phyloP scores from a whole-genome alignment of 495 filamentous ascomycete genomes.

The Apodospora peruviana region DNA sequence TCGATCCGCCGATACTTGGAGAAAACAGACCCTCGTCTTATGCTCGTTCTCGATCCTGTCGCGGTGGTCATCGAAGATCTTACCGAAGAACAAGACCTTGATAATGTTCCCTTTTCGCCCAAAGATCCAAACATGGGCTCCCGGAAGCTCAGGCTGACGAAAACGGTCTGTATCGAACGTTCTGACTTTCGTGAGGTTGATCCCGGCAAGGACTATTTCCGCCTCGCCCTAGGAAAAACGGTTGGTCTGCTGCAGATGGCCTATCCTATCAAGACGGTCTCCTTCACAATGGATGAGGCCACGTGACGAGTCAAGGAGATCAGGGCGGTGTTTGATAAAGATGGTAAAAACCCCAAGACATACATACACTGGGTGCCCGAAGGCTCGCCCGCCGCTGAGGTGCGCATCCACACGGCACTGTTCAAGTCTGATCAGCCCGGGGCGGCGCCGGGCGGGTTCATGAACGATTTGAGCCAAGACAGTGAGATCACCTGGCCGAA shows the following conservation, averaged over 20 bases:
- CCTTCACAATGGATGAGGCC: slow-evolving; percentile 64
- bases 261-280: slow-evolving; percentile 68
- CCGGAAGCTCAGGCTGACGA: slow-evolving; percentile 60
- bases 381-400: slow-evolving; percentile 60
- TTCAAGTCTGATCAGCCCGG: slow-evolving; percentile 77
- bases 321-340: slow-evolving; percentile 53
- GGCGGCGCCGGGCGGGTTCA: slow-evolving; percentile 61
- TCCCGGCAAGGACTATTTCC: slow-evolving; percentile 78
- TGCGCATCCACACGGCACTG: slow-evolving; percentile 69
- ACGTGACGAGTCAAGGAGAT: slow-evolving; percentile 62
- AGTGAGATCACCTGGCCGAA: slow-evolving; percentile 69
- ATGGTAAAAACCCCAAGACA: slow-evolving; percentile 70
- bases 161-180: slow-evolving; percentile 82
- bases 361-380: slow-evolving; percentile 82
- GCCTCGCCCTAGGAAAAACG: slow-evolving; percentile 77
- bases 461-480: slow-evolving; percentile 73
- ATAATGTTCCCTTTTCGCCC: slow-evolving; percentile 64
- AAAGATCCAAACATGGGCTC: slow-evolving; percentile 57
- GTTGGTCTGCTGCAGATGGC: slow-evolving; percentile 79
- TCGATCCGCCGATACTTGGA: slow-evolving; percentile 67
- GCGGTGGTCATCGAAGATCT: slow-evolving; percentile 70
- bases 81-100: slow-evolving; percentile 57
- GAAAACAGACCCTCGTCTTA: slow-evolving; percentile 71
- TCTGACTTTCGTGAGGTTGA: slow-evolving; percentile 81
- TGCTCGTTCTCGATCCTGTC: slow-evolving; percentile 73